phyloP scores from a whole-genome alignment of 2,329 filamentous ascomycete species.

The Didymosphaeria variabile region DNA sequence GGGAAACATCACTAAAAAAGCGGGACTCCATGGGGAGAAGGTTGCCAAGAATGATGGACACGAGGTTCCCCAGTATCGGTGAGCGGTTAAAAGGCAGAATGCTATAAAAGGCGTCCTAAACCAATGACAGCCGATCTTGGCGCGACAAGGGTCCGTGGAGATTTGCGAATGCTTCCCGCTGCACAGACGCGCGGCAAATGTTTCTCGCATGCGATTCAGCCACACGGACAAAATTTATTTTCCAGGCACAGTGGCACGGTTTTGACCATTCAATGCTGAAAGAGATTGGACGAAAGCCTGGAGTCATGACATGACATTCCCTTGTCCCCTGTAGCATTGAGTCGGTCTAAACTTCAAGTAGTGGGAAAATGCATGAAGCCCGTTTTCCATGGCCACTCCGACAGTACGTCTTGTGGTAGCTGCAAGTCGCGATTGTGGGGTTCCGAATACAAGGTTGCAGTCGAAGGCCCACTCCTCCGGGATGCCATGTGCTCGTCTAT shows the following conservation, averaged over 20 bases:
- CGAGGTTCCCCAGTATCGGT: not conserved
- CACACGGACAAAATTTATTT: no score
- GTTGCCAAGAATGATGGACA: not conserved
- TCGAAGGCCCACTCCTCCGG: not conserved
- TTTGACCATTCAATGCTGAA: no score
- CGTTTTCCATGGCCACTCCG: not conserved
- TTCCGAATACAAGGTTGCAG: not conserved
- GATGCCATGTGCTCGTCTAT: slow-evolving; percentile 6
- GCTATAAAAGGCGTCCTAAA: not conserved
- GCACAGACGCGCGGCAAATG: not conserved
- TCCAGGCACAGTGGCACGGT: no score
- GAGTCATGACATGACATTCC: not conserved
- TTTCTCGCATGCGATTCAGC: not conserved
- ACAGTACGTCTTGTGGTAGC: not conserved
- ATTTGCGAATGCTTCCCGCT: no score
- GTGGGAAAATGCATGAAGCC: not conserved
- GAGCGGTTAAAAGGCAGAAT: slow-evolving; percentile 11
- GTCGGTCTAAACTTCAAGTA: not conserved
- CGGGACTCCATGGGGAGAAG: not conserved
- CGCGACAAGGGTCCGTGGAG: no score
- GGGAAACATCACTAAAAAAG: no score
- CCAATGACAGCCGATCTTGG: not conserved
- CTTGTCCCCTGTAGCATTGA: not conserved
- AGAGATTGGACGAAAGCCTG: not conserved
- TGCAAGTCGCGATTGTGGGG: not conserved